Conservation (phyloP, 164 flowering plant species). For the Sedum album region DNA sequence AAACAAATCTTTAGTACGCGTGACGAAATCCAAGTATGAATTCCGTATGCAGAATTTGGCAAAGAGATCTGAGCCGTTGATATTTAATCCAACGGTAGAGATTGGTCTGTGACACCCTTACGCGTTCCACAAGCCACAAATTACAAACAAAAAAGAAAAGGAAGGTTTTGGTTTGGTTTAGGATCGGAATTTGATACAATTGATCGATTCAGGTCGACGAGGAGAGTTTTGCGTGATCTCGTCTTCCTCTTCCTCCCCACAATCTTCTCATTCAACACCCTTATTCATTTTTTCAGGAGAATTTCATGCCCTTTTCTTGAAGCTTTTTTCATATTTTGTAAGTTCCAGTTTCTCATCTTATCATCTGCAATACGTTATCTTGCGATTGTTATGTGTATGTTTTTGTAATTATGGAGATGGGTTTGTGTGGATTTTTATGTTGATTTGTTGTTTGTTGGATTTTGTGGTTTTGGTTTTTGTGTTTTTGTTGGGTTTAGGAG, state of each 20-base stretch:
- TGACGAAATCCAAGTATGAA: not conserved
- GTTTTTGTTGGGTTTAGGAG: not conserved
- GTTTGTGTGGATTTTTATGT: no score
- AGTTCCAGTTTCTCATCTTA: not conserved
- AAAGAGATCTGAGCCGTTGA: not conserved
- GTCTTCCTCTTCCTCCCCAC: constrained; percentile 6
- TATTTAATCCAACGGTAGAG: not conserved
- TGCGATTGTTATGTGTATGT: not conserved
- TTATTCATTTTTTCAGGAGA: no score
- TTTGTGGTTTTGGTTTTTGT: not conserved
- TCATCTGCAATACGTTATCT: not conserved
- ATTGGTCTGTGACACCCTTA: not conserved
- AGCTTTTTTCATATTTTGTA: not conserved
- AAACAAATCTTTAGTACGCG: no score
- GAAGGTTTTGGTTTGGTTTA: not conserved
- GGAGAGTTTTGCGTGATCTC: constrained; percentile 6
- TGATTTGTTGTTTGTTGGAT: not conserved
- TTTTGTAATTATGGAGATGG: no score
- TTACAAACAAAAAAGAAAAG: not conserved
- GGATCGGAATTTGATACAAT: not conserved
- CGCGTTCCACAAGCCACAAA: constrained; percentile 8
- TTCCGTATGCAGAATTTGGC: not conserved
- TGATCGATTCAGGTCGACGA: constrained; percentile 1
- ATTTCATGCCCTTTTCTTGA: not conserved
- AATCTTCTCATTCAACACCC: constrained; percentile 6